Conservation (phyloP, 805 yeast genomes). For the Candida boleticola region DNA sequence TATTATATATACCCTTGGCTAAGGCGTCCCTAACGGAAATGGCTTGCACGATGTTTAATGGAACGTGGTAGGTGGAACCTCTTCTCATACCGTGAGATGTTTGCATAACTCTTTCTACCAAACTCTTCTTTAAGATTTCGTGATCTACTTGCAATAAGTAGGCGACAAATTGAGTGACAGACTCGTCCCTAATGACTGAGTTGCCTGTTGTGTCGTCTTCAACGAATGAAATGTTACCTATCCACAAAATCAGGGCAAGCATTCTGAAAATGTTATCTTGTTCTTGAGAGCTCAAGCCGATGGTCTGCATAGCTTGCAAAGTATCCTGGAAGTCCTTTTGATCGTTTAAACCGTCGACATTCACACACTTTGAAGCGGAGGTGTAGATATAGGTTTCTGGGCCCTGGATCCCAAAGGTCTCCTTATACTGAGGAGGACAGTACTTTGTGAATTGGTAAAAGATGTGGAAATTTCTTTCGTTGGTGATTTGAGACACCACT, state of each 20-base stretch:
- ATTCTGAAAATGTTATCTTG: conserved; percentile 88
- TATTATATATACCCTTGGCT: conserved; percentile 91
- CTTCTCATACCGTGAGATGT: conserved; percentile 86
- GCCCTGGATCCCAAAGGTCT: conserved; percentile 81
- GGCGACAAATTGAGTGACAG: conserved; percentile 94
- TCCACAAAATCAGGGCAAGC: conserved; percentile 85
- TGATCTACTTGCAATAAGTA: conserved; percentile 82
- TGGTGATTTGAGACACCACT: conserved; percentile 90
- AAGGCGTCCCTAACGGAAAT: conserved; percentile 92
- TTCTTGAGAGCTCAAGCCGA: conserved; percentile 78
- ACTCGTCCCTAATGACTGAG: conserved; percentile 75
- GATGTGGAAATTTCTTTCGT: conserved; percentile 95
- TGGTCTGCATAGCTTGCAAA: conserved; percentile 77
- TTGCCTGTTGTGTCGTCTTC: conserved; percentile 82
- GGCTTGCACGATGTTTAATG: conserved; percentile 88
- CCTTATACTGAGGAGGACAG: conserved; percentile 81
- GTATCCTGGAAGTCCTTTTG: conserved; percentile 76
- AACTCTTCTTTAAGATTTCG: conserved; percentile 58
- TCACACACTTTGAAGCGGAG: conserved; percentile 77
- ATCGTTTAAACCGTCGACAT: conserved; percentile 88
- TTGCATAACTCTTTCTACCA: conserved; percentile 82
- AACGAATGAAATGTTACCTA: conserved; percentile 83
- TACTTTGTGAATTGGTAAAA: conserved; percentile 94
- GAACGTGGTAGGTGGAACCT: conserved; percentile 93
- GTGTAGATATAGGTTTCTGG: conserved; percentile 95